Conservation (phyloP, 441 rosid genomes). For the Erodium trifolium region DNA sequence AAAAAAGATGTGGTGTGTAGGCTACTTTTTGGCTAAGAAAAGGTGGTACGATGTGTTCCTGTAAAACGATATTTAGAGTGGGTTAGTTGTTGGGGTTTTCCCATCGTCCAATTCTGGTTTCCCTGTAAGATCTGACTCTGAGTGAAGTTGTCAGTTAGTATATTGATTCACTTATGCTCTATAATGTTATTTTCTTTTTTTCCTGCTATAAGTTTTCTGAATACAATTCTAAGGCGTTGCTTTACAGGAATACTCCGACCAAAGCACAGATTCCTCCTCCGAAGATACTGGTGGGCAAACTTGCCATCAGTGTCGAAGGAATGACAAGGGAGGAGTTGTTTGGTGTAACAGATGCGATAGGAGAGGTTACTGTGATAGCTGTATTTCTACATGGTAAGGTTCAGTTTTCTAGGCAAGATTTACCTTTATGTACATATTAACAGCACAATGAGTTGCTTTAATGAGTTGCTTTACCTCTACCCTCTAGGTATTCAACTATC, state of each 20-base stretch:
- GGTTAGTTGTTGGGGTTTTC: too few relatives aligned
- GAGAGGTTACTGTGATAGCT: constrained; percentile 79
- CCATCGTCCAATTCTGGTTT: too few relatives aligned
- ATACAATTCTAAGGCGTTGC: constrained; percentile 15
- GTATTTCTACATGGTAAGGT: constrained; percentile 63
- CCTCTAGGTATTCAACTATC: constrained; percentile 54
- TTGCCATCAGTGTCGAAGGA: constrained; percentile 82
- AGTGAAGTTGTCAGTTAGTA: constrained; percentile 6
- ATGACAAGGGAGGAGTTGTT: constrained; percentile 46
- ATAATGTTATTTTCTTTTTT: neutral
- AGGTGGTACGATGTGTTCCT: too few relatives aligned
- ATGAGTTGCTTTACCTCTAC: constrained; percentile 15
- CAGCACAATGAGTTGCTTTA: constrained; percentile 14
- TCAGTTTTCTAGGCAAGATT: constrained; percentile 17
- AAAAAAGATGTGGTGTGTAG: too few relatives aligned
- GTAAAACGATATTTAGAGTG: too few relatives aligned
- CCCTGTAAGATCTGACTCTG: neutral
- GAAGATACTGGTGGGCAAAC: constrained; percentile 61
- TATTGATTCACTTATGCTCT: constrained; percentile 2
- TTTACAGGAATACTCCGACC: constrained; percentile 64
- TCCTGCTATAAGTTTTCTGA: neutral
- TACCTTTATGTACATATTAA: constrained; percentile 12
- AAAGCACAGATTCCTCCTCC: constrained; percentile 45
- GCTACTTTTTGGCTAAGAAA: too few relatives aligned
- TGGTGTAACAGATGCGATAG: constrained; percentile 76